A percentile compares a stretch with the other conserved stretches of the same genome.
phyloP scores from a whole-genome alignment of 495 filamentous ascomycete genomes.

The Penicillium manginii region DNA sequence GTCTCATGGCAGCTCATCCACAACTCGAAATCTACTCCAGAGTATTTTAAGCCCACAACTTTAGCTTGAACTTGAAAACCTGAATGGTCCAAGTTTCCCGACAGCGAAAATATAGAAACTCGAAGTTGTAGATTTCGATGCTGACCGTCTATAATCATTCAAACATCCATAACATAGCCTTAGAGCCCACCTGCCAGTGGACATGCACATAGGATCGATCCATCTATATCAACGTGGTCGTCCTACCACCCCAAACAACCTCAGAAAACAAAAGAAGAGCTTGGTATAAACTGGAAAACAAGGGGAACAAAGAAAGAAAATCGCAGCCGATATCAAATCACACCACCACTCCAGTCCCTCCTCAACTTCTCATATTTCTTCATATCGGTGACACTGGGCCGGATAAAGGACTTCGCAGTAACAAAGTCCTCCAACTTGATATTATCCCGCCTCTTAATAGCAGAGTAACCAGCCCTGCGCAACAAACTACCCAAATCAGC shows the following conservation, averaged over 20 bases:
- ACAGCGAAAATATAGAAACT: too few species aligned
- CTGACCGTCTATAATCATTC: too few species aligned
- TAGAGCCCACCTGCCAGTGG: too few species aligned
- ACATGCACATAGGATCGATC: too few species aligned
- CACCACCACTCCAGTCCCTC: constrained; percentile 51
- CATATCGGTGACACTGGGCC: constrained; percentile 79
- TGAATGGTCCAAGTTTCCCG: too few species aligned
- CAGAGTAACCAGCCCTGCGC: constrained; percentile 74
- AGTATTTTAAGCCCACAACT: too few species aligned
- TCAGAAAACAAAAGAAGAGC: not conserved
- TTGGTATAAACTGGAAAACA: not conserved
- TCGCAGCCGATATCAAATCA: constrained; percentile 18
- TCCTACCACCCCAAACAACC: not conserved
- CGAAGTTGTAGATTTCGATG: too few species aligned
- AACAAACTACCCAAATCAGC: constrained; percentile 84
- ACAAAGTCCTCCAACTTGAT: constrained; percentile 79
- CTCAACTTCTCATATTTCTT: constrained; percentile 68
- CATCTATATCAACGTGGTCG: not conserved
- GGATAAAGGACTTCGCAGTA: constrained; percentile 68
- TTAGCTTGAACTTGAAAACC: too few species aligned
- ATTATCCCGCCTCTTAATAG: constrained; percentile 64
- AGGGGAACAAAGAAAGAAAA: not conserved
- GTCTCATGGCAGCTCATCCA: too few species aligned
- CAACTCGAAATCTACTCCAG: too few species aligned
- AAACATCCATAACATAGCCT: too few species aligned